Evolutionary conservation across 163 green algal genomes (phyloP), one percentile per base, ranked within the genome.

Genomic region (Coccomyxa subellipsoidea): DNA sequence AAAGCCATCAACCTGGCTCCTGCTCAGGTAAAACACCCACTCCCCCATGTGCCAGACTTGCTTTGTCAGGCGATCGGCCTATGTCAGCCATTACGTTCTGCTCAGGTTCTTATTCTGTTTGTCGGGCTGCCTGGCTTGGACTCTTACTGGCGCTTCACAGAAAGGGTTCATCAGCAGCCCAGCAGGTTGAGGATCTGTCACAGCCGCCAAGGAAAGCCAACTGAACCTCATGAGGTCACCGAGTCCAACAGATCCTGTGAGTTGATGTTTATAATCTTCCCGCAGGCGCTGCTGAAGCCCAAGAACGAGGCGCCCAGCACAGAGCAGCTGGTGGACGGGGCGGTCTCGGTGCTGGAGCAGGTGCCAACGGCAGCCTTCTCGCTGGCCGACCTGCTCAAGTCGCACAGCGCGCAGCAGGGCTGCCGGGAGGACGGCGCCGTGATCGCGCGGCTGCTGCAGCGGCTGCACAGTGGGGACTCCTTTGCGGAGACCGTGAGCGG

Each of bases 311-410:
- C 69, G 9, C 83, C 83, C 27, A 59, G 83, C 71, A 75, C 78
- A 12, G 27, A 81, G 38, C 79, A 87, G 59, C 79, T 87, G 34
- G 83, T 87, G 34, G 38, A 82, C 53, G 79, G 83, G 10, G 88
- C 92, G 15, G 85, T 96, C 10, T 80, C 84, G 0, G 87, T 94
- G 29, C 53, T 94, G 29, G 79, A 83, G 29, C 76, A 81, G 36
- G 85, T 81, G 3, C 87, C 89, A 35, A 66, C 81, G 27, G 81
- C 82, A 18, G 86, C 86, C 34, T 91, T 91, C 78, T 85, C 84
- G 54, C 82, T 95, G 15, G 82, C 82, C 10, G 90, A 95, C 80
- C 85, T 96, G 83, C 81, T 96, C 23, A 83, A 80, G 35, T 92
- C 90, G 7, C 85, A 93, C 18, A 89, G 90, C 21, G 69, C 54